A percentile compares a stretch with the other conserved stretches of the same genome.
Evolutionary conservation across 169 alveolate species (phyloP).

Genomic region (Toxoplasma gondii): DNA sequence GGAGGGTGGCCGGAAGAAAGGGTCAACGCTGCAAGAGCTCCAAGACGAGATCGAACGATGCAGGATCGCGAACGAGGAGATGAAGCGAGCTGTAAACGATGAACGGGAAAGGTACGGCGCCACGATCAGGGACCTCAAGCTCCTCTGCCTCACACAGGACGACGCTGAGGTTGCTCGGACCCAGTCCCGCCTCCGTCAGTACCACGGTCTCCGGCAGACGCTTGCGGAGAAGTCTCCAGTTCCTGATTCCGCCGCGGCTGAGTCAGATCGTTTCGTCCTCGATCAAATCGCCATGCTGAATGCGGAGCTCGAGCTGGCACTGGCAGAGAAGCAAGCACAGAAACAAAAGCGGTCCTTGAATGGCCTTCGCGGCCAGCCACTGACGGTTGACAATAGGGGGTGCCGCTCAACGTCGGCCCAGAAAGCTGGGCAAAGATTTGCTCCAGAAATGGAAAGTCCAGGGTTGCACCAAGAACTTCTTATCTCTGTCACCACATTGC

Average conservation of each 20-base stretch:
- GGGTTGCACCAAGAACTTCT: conserved; percentile 10
- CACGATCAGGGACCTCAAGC: conserved; percentile 14
- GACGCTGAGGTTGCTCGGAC: conserved; percentile 18
- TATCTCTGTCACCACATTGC: neutral
- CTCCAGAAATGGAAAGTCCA: neutral
- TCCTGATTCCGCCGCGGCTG: neutral
- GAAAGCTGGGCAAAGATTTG: neutral
- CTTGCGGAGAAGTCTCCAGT: neutral
- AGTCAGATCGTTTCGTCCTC: neutral
- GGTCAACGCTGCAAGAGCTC: neutral
- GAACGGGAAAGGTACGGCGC: neutral
- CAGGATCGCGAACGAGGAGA: neutral
- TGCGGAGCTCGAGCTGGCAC: conserved; percentile 26
- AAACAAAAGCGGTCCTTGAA: neutral
- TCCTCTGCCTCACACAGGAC: conserved; percentile 1
- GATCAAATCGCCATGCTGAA: neutral
- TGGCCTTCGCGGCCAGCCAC: neutral
- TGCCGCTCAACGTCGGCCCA: neutral
- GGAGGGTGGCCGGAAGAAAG: neutral
- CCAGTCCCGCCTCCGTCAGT: conserved; percentile 27
- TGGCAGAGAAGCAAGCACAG: conserved; percentile 15
- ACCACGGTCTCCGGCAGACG: conserved; percentile 1
- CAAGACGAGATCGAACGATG: conserved; percentile 25
- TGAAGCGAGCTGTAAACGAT: conserved; percentile 9
- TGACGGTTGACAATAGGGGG: neutral